A percentile compares a stretch with the other conserved stretches of the same genome.
Conservation (phyloP, 345 rosid genomes). For the Balakata baccata region DNA sequence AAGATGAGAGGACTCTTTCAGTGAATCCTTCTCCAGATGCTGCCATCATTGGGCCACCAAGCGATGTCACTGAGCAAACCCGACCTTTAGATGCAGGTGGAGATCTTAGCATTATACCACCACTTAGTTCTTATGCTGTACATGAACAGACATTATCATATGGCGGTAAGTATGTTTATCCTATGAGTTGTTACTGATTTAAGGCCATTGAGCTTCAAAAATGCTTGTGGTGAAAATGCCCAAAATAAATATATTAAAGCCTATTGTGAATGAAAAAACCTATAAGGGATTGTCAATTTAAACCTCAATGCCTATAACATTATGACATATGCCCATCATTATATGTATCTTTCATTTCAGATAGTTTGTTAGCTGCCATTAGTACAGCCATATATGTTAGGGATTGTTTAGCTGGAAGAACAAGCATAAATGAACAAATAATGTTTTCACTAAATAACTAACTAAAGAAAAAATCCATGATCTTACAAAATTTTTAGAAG, state of each 20-base stretch:
- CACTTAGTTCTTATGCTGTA: conserved; percentile 32
- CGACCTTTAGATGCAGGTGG: conserved; percentile 26
- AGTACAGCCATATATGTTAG: background rate
- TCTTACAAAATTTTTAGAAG: background rate
- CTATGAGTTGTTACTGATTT: background rate
- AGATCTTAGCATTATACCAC: conserved; percentile 26
- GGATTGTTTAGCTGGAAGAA: background rate
- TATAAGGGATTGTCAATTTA: background rate
- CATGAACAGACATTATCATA: conserved; percentile 39
- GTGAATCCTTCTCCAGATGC: conserved; percentile 48
- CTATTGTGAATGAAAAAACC: background rate
- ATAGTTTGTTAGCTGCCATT: background rate
- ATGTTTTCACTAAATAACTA: background rate
- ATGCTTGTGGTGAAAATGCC: background rate
- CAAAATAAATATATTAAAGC: background rate
- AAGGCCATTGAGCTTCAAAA: background rate
- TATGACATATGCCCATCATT: background rate
- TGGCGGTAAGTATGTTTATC: conserved; percentile 36
- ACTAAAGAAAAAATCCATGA: background rate
- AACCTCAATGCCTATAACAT: background rate
- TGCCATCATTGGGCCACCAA: conserved; percentile 34
- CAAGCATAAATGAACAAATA: background rate
- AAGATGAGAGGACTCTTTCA: conserved; percentile 56
- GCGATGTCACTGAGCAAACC: conserved; percentile 22
- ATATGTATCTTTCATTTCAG: background rate